A percentile compares a stretch with the other conserved stretches of the same genome.
phyloP scores from a whole-genome alignment of 2,329 filamentous ascomycete genomes.

The Fonsecaea erecta region DNA sequence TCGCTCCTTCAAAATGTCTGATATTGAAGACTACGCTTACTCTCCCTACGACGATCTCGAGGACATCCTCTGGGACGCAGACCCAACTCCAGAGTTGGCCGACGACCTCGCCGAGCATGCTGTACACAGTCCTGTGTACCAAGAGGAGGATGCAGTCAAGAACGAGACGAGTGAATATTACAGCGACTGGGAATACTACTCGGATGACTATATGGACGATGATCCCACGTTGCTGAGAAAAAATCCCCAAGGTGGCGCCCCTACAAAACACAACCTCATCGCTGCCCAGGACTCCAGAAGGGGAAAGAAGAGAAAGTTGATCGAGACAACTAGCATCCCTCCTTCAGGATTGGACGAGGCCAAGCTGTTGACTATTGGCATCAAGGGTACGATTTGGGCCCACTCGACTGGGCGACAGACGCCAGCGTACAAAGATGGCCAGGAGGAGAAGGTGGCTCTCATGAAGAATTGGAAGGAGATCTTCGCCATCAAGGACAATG shows the following conservation, averaged over 20 bases:
- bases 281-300: constrained; percentile 23
- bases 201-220: constrained; percentile 53
- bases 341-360: constrained; percentile 25
- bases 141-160: constrained; percentile 44
- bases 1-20: constrained; percentile 30
- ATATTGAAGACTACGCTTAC: constrained; percentile 36
- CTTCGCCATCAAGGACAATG: constrained; percentile 39
- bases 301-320: constrained; percentile 38
- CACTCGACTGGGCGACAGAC: constrained; percentile 38
- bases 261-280: constrained; percentile 20
- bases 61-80: constrained; percentile 36
- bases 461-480: constrained; percentile 54
- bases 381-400: constrained; percentile 48
- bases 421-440: constrained; percentile 46
- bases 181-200: constrained; percentile 53
- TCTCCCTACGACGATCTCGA: constrained; percentile 36
- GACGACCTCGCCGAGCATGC: constrained; percentile 51
- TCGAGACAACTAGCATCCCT: constrained; percentile 29
- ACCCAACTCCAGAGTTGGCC: constrained; percentile 36
- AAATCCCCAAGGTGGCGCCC: constrained; percentile 28
- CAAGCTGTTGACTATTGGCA: constrained; percentile 40
- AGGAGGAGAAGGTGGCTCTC: constrained; percentile 50
- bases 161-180: constrained; percentile 48
- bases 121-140: constrained; percentile 47
- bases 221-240: constrained; percentile 43